phyloP scores from a whole-genome alignment of 129 eudicot genomes.

The Saposhnikovia divaricata region DNA sequence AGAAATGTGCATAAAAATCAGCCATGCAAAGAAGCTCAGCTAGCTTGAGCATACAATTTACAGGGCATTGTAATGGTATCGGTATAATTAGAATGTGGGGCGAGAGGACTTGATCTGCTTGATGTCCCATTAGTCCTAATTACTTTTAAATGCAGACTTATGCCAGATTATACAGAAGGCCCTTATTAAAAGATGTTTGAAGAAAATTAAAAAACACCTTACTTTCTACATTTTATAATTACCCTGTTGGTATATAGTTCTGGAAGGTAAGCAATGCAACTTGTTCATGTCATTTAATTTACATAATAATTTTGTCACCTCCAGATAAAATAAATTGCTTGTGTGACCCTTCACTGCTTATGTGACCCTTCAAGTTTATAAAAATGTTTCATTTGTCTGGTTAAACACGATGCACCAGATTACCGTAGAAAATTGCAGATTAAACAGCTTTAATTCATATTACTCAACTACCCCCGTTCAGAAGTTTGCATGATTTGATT shows the following conservation, averaged over 20 bases:
- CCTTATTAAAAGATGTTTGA: neutral
- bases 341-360: neutral
- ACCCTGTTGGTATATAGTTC: neutral
- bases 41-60: slow-evolving; percentile 19
- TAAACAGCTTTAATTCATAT: neutral
- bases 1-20: slow-evolving; percentile 17
- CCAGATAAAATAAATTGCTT: neutral
- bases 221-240: neutral
- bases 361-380: neutral
- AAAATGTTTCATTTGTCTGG: neutral
- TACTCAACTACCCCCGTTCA: neutral
- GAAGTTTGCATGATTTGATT: neutral
- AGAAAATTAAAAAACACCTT: neutral
- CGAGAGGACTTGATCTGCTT: neutral
- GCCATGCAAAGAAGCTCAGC: slow-evolving; percentile 20
- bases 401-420: neutral
- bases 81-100: slow-evolving; percentile 22
- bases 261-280: neutral
- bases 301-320: neutral
- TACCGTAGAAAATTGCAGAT: neutral
- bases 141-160: neutral
- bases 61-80: slow-evolving; percentile 19
- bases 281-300: neutral
- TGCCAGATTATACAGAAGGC: neutral
- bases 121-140: neutral